phyloP scores from a whole-genome alignment of 2,329 filamentous ascomycete species.

The Ceratocystis ficicola region DNA sequence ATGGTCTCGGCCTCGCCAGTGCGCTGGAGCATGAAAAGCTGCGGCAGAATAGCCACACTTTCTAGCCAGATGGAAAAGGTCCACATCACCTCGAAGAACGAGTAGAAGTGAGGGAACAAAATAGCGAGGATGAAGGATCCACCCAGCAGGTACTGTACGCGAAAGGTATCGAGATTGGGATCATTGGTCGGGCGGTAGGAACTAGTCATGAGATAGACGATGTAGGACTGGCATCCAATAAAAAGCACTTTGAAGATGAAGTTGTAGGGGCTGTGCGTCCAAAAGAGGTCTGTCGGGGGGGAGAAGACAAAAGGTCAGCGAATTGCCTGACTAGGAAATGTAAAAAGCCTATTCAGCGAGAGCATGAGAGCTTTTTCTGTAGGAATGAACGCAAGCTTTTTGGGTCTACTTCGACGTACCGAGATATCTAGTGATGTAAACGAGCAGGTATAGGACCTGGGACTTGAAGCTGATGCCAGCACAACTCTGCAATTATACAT shows the following conservation, averaged over 20 bases:
- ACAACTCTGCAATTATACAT: constrained; percentile 55
- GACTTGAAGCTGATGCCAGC: constrained; percentile 98
- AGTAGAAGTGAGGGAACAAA: constrained; percentile 77
- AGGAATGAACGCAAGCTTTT: neutral
- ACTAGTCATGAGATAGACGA: constrained; percentile 94
- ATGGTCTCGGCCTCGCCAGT: constrained; percentile 99
- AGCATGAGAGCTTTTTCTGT: neutral
- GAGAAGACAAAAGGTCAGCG: neutral
- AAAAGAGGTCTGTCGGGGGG: constrained; percentile 60
- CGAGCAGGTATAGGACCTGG: constrained; percentile 84
- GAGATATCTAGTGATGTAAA: constrained; percentile 88
- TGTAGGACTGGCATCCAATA: constrained; percentile 80
- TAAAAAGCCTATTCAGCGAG: neutral
- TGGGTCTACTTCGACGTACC: constrained; percentile 36
- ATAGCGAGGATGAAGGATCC: constrained; percentile 68
- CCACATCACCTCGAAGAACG: constrained; percentile 77
- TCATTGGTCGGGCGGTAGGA: constrained; percentile 97
- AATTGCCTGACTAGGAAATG: constrained; percentile 4
- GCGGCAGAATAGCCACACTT: constrained; percentile 87
- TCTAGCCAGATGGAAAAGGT: constrained; percentile 98
- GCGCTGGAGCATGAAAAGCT: constrained; percentile 95
- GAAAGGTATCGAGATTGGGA: constrained; percentile 93
- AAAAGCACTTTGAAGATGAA: constrained; percentile 93
- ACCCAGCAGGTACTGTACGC: constrained; percentile 83
- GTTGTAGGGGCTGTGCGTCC: constrained; percentile 76